A percentile compares a stretch with the other conserved stretches of the same genome.
Evolutionary conservation across 352 stramenopile genomes (phyloP).

Genomic region (Stephanocyclus meneghinianus): DNA sequence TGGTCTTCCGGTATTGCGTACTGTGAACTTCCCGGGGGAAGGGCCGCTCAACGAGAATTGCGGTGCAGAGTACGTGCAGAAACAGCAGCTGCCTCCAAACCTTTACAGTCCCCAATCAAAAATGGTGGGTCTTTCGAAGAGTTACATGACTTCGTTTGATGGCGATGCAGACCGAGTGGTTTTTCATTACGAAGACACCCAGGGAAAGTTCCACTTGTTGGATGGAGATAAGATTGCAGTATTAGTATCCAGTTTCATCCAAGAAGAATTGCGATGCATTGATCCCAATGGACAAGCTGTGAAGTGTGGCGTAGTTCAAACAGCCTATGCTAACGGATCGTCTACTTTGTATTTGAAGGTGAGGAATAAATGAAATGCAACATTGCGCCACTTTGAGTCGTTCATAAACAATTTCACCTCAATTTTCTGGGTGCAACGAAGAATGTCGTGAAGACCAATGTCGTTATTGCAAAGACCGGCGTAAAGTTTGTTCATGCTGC

Average conservation of each 20-base stretch:
- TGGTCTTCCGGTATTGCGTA: slow-evolving; percentile 32
- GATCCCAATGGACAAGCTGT: slow-evolving; percentile 77
- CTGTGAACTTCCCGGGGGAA: slow-evolving; percentile 71
- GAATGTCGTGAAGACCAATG: slow-evolving; percentile 67
- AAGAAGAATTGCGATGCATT: slow-evolving; percentile 84
- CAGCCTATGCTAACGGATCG: slow-evolving; percentile 98
- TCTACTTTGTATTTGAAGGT: slow-evolving; percentile 88
- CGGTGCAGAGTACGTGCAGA: slow-evolving; percentile 96
- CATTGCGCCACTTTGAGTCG: not conserved
- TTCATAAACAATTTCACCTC: not conserved
- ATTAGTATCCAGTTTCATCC: slow-evolving; percentile 92
- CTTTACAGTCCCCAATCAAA: slow-evolving; percentile 36
- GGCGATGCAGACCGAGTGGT: slow-evolving; percentile 97
- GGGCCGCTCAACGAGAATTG: slow-evolving; percentile 94
- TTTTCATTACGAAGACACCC: slow-evolving; percentile 89
- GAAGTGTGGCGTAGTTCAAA: slow-evolving; percentile 95
- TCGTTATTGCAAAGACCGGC: slow-evolving; percentile 93
- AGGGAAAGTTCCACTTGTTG: slow-evolving; percentile 85
- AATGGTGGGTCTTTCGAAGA: slow-evolving; percentile 21
- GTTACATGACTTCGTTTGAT: slow-evolving; percentile 91
- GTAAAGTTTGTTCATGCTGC: slow-evolving; percentile 96
- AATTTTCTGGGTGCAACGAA: slow-evolving; percentile 9
- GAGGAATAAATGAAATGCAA: slow-evolving; percentile 14
- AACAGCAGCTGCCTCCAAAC: slow-evolving; percentile 85
- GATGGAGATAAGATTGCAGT: slow-evolving; percentile 98